Percentiles rank a stretch among this genome's conserved stretches.
Conservation (phyloP, 2,329 filamentous ascomycete species). For the Penicillium sp. region DNA sequence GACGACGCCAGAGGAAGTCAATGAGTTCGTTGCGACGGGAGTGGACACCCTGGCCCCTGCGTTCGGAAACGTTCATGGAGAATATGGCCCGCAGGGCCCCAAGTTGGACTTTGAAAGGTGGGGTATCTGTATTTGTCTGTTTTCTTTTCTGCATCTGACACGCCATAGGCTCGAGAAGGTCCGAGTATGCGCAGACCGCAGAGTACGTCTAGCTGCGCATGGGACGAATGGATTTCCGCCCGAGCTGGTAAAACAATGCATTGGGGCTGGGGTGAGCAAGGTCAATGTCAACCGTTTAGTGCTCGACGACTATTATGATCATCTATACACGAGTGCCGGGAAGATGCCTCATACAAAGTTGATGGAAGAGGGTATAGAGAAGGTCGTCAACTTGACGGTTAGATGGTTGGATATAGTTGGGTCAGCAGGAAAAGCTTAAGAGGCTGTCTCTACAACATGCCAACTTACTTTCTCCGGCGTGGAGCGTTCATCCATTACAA, state of each 20-base stretch:
- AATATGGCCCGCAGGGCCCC: slow-evolving; percentile 69
- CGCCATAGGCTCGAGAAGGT: slow-evolving; percentile 30
- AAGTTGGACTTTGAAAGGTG: slow-evolving; percentile 63
- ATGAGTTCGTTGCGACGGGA: slow-evolving; percentile 71
- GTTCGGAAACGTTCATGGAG: slow-evolving; percentile 77
- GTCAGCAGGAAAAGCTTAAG: slow-evolving; percentile 20
- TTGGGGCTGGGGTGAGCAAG: slow-evolving; percentile 60
- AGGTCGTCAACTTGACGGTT: slow-evolving; percentile 29
- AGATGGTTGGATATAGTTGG: slow-evolving; percentile 28
- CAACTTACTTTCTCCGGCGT: neutral
- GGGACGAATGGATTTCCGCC: slow-evolving; percentile 62
- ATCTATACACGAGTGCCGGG: slow-evolving; percentile 54
- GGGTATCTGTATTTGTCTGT: neutral
- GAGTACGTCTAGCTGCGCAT: slow-evolving; percentile 52
- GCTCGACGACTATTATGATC: slow-evolving; percentile 57
- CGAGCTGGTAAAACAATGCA: slow-evolving; percentile 60
- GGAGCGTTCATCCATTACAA: neutral
- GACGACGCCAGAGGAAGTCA: slow-evolving; percentile 71
- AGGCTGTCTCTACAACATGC: neutral
- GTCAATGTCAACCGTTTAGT: slow-evolving; percentile 63
- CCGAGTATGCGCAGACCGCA: neutral
- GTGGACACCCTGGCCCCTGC: slow-evolving; percentile 76
- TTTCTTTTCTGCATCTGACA: neutral
- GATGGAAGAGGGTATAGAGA: slow-evolving; percentile 53
- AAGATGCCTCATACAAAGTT: slow-evolving; percentile 59